Conservation (phyloP, 768 basidiomycete species). For the Pleurotus tuoliensis region DNA sequence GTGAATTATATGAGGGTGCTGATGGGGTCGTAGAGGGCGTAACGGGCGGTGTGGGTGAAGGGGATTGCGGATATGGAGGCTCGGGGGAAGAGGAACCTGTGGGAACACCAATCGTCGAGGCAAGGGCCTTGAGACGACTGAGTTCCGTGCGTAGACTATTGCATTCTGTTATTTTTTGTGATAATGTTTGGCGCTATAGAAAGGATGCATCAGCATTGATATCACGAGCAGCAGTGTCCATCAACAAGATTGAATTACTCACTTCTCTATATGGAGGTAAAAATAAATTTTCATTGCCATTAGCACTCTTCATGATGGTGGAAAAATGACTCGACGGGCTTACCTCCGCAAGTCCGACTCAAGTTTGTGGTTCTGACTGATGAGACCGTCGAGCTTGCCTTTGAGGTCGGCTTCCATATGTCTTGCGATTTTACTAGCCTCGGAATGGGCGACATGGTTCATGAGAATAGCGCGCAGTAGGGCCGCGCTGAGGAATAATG, state of each 20-base stretch:
- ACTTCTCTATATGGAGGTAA: conserved; percentile 49
- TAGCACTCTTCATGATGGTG: background rate
- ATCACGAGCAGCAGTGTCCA: conserved; percentile 6
- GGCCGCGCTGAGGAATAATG: conserved; percentile 72
- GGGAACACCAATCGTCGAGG: conserved; percentile 36
- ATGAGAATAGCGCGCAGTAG: conserved; percentile 79
- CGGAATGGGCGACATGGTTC: conserved; percentile 79
- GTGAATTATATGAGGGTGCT: conserved; percentile 20
- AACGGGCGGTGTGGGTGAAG: conserved; percentile 33
- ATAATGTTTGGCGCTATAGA: conserved; percentile 52
- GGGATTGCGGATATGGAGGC: conserved; percentile 28
- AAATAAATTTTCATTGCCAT: background rate
- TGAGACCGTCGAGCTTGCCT: conserved; percentile 62
- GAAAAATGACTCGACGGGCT: conserved; percentile 25
- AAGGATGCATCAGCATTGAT: conserved; percentile 13
- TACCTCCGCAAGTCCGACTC: conserved; percentile 73
- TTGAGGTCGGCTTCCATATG: conserved; percentile 57
- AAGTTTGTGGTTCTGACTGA: conserved; percentile 52
- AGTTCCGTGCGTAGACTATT: conserved; percentile 65
- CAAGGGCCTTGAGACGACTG: conserved; percentile 48
- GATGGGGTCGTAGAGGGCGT: conserved; percentile 29
- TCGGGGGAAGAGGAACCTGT: conserved; percentile 26
- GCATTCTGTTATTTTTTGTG: conserved; percentile 69
- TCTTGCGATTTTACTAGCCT: conserved; percentile 67
- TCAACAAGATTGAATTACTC: conserved; percentile 28